A percentile compares a stretch with the other conserved stretches of the same genome.
Evolutionary conservation across 2,329 filamentous ascomycete genomes (phyloP).

Genomic region (Rutstroemia sp.): DNA sequence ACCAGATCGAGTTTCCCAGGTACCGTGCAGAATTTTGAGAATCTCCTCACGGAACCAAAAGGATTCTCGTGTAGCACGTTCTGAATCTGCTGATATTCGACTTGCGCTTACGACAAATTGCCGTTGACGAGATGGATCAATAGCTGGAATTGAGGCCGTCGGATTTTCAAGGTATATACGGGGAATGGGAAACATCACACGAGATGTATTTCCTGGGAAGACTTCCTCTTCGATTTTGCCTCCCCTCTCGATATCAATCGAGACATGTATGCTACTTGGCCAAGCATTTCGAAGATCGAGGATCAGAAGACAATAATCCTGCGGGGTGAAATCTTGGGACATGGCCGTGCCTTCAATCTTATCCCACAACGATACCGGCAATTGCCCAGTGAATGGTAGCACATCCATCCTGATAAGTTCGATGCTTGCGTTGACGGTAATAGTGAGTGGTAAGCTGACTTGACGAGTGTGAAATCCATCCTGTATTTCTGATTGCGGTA

Average conservation of each 20-base stretch:
- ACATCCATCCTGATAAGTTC: slow-evolving; percentile 77
- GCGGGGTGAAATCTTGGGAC: slow-evolving; percentile 36
- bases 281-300: slow-evolving; percentile 85
- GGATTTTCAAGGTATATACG: slow-evolving; percentile 71
- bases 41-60: slow-evolving; percentile 90
- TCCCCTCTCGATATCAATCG: slow-evolving; percentile 38
- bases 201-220: slow-evolving; percentile 61
- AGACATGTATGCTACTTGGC: slow-evolving; percentile 70
- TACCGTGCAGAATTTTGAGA: slow-evolving; percentile 61
- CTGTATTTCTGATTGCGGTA: slow-evolving; percentile 56
- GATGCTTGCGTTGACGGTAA: slow-evolving; percentile 88
- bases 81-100: slow-evolving; percentile 70
- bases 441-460: slow-evolving; percentile 68
- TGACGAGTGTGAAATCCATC: slow-evolving; percentile 79
- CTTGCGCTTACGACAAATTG: slow-evolving; percentile 85
- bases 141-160: slow-evolving; percentile 67
- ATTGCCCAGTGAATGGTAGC: slow-evolving; percentile 60
- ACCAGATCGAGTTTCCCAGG: slow-evolving; percentile 55
- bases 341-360: slow-evolving; percentile 27
- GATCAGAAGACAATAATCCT: slow-evolving; percentile 69
- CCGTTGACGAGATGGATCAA: slow-evolving; percentile 76
- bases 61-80: slow-evolving; percentile 69
- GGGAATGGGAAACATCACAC: slow-evolving; percentile 68
- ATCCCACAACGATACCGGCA: slow-evolving; percentile 55
- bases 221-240: slow-evolving; percentile 41